Evolutionary conservation across 2,329 filamentous ascomycete genomes (phyloP).

Genomic region (Exophiala sp.): DNA sequence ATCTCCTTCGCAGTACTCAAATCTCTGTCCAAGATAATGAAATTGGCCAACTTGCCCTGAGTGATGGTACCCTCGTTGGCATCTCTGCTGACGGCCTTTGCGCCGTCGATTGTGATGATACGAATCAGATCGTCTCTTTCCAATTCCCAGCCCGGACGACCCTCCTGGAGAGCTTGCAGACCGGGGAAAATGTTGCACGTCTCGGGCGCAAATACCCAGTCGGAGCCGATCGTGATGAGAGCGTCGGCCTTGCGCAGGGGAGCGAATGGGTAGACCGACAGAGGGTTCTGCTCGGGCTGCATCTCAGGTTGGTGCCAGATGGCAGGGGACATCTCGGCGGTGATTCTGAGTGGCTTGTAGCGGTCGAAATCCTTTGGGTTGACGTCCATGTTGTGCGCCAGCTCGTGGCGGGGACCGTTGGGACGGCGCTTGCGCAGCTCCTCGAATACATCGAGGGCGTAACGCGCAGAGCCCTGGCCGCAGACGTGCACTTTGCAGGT

Average conservation of each 20-base stretch:
- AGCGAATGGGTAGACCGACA: constrained; percentile 11
- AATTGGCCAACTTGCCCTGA: constrained; percentile 34
- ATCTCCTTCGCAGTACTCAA: constrained; percentile 31
- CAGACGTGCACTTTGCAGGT: constrained; percentile 37
- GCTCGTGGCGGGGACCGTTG: constrained; percentile 33
- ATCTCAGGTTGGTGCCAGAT: constrained; percentile 10
- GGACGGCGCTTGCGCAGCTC: constrained; percentile 29
- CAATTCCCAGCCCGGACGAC: constrained; percentile 10
- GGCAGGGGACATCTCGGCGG: constrained; percentile 18
- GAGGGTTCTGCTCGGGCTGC: constrained; percentile 4
- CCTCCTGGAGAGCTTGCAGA: constrained; percentile 7
- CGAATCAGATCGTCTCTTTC: constrained; percentile 20
- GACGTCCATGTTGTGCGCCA: constrained; percentile 16
- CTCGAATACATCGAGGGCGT: constrained; percentile 33
- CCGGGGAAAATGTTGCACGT: constrained; percentile 17
- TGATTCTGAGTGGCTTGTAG: constrained; percentile 11
- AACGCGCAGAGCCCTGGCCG: constrained; percentile 32
- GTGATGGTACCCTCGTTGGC: constrained; percentile 32
- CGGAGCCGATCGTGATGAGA: constrained; percentile 13
- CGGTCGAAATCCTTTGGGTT: constrained; percentile 10
- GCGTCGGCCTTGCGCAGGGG: constrained; percentile 8
- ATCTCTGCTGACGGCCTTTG: constrained; percentile 30
- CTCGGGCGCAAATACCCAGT: constrained; percentile 14
- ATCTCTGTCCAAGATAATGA: constrained; percentile 33
- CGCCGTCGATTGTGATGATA: constrained; percentile 33